phyloP scores from a whole-genome alignment of 441 rosid species.

The Brassica balearica region DNA sequence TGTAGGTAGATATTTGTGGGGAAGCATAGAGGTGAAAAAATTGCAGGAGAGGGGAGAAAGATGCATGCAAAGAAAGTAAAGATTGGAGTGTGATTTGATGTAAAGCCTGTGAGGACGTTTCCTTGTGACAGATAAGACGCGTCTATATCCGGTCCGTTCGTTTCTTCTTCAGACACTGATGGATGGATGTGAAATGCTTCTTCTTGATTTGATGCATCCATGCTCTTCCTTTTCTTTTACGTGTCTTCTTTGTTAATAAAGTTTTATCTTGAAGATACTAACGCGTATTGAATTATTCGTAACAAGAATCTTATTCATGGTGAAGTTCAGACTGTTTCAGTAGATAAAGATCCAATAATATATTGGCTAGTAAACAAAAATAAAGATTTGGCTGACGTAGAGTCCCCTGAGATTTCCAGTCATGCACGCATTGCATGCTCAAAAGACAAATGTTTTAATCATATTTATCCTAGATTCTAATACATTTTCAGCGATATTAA shows the following conservation, averaged over 20 bases:
- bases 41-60: constrained; percentile 20
- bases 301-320: constrained; percentile 23
- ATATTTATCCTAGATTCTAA: constrained; percentile 10
- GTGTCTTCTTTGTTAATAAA: background rate
- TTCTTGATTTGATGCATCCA: constrained; percentile 62
- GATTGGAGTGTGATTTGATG: constrained; percentile 62
- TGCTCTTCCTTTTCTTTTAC: constrained; percentile 29
- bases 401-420: constrained; percentile 29
- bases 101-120: constrained; percentile 49
- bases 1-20: constrained; percentile 22
- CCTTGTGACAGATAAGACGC: constrained; percentile 36
- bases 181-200: constrained; percentile 55
- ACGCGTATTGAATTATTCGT: constrained; percentile 17
- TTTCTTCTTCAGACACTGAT: constrained; percentile 24
- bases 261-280: constrained; percentile 5
- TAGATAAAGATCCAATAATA: constrained; percentile 29
- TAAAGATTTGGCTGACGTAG: constrained; percentile 32
- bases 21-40: constrained; percentile 33
- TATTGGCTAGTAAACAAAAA: constrained; percentile 3
- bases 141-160: constrained; percentile 37
- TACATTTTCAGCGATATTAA: constrained; percentile 2
- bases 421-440: constrained; percentile 45
- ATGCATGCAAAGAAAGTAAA: constrained; percentile 36
- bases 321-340: constrained; percentile 12
- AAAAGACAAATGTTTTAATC: constrained; percentile 25